Conservation (phyloP, 169 alveolate genomes). For the Plasmodium berghei region DNA sequence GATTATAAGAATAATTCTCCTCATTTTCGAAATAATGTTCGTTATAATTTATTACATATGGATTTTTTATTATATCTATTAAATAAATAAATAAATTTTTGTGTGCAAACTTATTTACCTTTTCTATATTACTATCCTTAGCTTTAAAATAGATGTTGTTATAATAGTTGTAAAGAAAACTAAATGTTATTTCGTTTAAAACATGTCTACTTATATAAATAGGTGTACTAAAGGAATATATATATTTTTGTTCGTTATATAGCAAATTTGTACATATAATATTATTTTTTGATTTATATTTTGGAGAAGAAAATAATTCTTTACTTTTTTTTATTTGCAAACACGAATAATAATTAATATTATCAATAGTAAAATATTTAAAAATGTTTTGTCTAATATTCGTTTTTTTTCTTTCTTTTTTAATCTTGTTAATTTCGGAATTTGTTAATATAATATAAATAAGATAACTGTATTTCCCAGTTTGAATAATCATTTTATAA, state of each 20-base stretch:
- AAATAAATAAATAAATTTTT: constrained; percentile 43
- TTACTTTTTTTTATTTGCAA: background rate
- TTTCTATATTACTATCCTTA: background rate
- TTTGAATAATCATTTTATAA: constrained; percentile 9
- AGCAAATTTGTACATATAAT: background rate
- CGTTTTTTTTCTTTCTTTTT: background rate
- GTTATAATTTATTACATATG: constrained; percentile 4
- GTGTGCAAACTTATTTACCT: constrained; percentile 10
- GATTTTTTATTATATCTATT: constrained; percentile 26
- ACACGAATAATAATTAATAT: too few relatives aligned
- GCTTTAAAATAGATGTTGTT: constrained; percentile 18
- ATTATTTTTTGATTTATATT: too few relatives aligned
- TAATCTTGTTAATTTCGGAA: background rate
- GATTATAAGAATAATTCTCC: background rate
- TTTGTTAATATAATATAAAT: constrained; percentile 1
- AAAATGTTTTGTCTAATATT: background rate
- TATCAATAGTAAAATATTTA: background rate
- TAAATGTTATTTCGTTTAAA: constrained; percentile 25
- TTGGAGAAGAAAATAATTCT: background rate
- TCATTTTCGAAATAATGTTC: background rate
- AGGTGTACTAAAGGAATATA: constrained; percentile 18
- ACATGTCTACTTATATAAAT: constrained; percentile 36
- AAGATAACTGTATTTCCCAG: background rate
- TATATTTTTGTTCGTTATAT: background rate
- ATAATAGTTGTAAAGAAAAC: constrained; percentile 51